Base-by-base conservation (phyloP, 1,284 basidiomycete species). In the Ustilago crameri region DNA sequence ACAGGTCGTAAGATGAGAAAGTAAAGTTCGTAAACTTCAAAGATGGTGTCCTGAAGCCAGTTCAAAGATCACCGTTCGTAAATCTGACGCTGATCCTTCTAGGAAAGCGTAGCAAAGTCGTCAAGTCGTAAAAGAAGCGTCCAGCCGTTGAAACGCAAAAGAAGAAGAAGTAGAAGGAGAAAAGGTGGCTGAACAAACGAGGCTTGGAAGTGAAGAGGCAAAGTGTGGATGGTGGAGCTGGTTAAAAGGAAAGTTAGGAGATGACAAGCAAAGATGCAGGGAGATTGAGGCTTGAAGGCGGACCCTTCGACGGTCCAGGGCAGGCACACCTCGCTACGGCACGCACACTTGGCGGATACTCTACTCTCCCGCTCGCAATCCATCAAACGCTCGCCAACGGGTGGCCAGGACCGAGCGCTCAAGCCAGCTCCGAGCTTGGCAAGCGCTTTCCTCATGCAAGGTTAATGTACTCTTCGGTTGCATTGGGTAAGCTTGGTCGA, bases 111-210 rank as follows among this genome's bases (percentile, higher is more conserved):
- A 42, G 17, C n/a, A 18, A 42, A 42, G 41, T 47, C 59, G 59
- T 55, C 27, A 51, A 34, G 30, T 24, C 48, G 27, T 27, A 17
- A 18, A n/a, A 23, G 24, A 46, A 37, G 46, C 46, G 51, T 54
- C 20, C 53, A 55, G 51, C 47, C 61, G 54, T 64, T 30, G 54
- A 45, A 51, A 32, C 61, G 61, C 57, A 32, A 59, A 44, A 51
- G 32, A 32, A 35, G 40, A 38, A 20, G 50, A 49, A 54, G 40
- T 38, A 32, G 50, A 52, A 54, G 34, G 34, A 45, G 42, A 54
- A 50, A 43, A 48, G 47, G 37, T 30, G 48, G 48, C 48, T 50
- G 48, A 34, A 50, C 26, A 47, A n/a, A 23, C 45, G 43, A 43
- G 43, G 64, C 45, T 42, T 48, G 30, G 24, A 41, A 43, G 45